These are phyloP conservation scores for Paramecium sonneborni DNA, from an alignment of 73 alveolate genomes.

Conservation along the genomic window DNA sequence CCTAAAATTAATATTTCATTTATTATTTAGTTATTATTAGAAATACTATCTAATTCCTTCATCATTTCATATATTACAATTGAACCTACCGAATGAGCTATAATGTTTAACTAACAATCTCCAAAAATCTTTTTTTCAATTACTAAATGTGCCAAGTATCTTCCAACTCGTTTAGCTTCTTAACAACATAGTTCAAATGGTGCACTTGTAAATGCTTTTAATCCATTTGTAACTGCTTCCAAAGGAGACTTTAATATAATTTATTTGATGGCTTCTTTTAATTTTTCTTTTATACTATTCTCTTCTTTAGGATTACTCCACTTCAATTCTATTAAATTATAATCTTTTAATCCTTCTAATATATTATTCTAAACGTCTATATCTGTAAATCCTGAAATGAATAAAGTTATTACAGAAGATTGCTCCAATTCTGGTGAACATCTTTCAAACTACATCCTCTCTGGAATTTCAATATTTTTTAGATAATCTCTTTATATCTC, in stretches of 20 bases:
- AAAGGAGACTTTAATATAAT: background rate
- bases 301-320: background rate
- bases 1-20: constrained; percentile 10
- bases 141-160: background rate
- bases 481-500: background rate
- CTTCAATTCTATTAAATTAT: background rate
- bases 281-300: background rate
- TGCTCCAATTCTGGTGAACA: background rate
- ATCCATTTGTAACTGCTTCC: background rate
- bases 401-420: background rate
- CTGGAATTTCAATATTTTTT: background rate
- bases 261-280: background rate
- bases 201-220: background rate
- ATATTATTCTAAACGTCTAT: background rate
- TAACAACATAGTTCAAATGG: background rate
- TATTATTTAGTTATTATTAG: background rate
- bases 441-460: background rate
- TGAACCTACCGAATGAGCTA: background rate
- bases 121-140: background rate
- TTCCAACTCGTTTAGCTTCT: background rate
- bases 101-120: background rate
- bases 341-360: background rate
- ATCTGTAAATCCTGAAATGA: background rate
- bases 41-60: background rate
- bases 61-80: background rate